Conservation (phyloP, 2,329 filamentous ascomycete species). For the Colletotrichum liaoningense region DNA sequence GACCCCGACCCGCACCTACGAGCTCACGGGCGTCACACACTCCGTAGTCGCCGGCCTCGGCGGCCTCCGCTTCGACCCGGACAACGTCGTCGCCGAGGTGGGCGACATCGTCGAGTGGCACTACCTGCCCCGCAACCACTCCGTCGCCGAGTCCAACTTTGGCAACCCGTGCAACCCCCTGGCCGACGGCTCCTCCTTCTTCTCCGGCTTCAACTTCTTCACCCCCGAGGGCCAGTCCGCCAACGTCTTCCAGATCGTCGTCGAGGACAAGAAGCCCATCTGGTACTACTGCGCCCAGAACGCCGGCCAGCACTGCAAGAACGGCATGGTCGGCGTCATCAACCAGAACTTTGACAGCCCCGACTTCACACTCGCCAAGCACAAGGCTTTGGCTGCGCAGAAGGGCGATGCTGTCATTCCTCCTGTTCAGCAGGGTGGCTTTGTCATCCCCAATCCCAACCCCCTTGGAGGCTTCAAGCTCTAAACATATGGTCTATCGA, state of each 20-base stretch:
- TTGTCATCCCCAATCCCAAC: conserved; percentile 54
- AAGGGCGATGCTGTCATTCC: conserved; percentile 47
- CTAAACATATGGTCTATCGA: not conserved
- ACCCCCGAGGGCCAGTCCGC: conserved; percentile 48
- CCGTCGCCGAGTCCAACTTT: conserved; percentile 57
- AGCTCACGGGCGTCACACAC: conserved; percentile 55
- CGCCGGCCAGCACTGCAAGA: conserved; percentile 56
- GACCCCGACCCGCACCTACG: conserved; percentile 46
- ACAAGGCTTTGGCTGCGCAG: conserved; percentile 49
- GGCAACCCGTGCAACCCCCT: conserved; percentile 55
- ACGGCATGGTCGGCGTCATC: conserved; percentile 61
- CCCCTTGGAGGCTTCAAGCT: conserved; percentile 50
- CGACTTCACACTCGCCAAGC: conserved; percentile 50
- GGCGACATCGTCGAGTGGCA: conserved; percentile 67
- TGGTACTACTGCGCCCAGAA: conserved; percentile 55
- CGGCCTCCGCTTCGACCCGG: conserved; percentile 62
- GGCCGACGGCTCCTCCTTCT: conserved; percentile 52
- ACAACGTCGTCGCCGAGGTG: conserved; percentile 58
- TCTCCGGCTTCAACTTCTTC: conserved; percentile 57
- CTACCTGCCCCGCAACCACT: conserved; percentile 64
- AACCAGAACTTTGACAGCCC: conserved; percentile 57
- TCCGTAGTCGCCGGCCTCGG: conserved; percentile 57
- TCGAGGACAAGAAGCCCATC: conserved; percentile 53
- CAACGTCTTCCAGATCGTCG: conserved; percentile 57
- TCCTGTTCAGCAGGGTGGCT: conserved; percentile 47